phyloP scores from a whole-genome alignment of 441 rosid genomes.

The Adansonia madagascariensis region DNA sequence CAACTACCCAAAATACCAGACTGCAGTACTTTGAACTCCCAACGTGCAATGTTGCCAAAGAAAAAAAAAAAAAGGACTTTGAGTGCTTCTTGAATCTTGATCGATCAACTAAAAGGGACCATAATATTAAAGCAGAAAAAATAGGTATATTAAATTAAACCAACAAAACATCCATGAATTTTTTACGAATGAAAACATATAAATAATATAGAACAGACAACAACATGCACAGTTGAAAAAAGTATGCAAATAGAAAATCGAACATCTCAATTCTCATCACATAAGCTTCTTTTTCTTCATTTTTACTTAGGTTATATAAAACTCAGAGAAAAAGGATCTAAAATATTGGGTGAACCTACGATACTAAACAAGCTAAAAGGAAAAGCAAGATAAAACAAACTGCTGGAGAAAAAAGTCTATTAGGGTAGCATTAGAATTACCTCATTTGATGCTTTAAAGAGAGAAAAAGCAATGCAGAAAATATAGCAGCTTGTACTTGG shows the following conservation, averaged over 20 bases:
- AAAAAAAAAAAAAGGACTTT: background rate
- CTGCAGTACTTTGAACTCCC: background rate
- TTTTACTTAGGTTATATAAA: background rate
- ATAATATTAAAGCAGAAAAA: background rate
- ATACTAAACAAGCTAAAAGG: background rate
- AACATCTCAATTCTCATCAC: background rate
- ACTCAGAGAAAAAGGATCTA: background rate
- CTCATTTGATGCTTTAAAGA: slow-evolving; percentile 20
- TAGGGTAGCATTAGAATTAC: slow-evolving; percentile 27
- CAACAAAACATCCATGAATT: background rate
- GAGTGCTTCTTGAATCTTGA: background rate
- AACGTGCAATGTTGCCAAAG: background rate
- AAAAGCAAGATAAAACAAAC: background rate
- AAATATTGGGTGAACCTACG: background rate
- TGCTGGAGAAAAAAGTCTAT: background rate
- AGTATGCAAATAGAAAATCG: no score
- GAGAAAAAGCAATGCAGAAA: background rate
- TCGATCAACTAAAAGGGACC: background rate
- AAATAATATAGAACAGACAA: background rate
- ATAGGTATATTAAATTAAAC: background rate
- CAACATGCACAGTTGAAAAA: background rate
- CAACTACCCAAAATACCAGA: background rate
- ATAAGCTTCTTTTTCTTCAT: background rate
- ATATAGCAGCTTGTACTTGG: background rate
- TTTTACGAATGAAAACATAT: background rate